Evolutionary conservation across 2,329 filamentous ascomycete genomes (phyloP).

Genomic region (Hypomyces perniciosus): DNA sequence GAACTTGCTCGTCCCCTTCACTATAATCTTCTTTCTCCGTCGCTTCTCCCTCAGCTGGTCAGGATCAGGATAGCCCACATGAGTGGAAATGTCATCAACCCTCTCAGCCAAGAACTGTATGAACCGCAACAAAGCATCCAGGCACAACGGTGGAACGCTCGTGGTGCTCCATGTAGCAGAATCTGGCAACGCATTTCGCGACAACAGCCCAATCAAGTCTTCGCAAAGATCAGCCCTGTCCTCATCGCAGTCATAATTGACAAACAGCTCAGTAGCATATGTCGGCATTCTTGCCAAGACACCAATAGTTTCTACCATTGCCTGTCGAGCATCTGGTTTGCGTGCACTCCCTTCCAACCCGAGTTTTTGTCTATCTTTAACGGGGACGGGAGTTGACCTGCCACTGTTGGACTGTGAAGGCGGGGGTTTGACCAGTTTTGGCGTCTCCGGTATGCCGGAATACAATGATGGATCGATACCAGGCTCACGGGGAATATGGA

Average conservation of each 20-base stretch:
- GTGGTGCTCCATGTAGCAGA: conserved; percentile 98
- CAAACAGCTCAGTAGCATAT: conserved; percentile 91
- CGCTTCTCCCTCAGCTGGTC: conserved; percentile 63
- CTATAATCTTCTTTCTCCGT: conserved; percentile 77
- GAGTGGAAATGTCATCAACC: conserved; percentile 61
- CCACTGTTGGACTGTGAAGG: conserved; percentile 72
- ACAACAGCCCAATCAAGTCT: conserved; percentile 88
- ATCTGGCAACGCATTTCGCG: conserved; percentile 91
- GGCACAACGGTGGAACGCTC: conserved; percentile 88
- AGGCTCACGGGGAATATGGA: conserved; percentile 85
- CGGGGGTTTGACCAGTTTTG: conserved; percentile 74
- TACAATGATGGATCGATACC: conserved; percentile 90
- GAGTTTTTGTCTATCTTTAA: conserved; percentile 87
- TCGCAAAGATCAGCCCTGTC: conserved; percentile 89
- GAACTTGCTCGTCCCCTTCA: conserved; percentile 82
- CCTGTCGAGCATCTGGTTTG: conserved; percentile 91
- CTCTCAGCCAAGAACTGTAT: conserved; percentile 89
- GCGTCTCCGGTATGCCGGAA: conserved; percentile 84
- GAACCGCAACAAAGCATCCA: conserved; percentile 86
- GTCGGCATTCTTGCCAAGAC: conserved; percentile 87
- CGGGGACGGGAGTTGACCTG: conserved; percentile 79
- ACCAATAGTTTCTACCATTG: conserved; percentile 96
- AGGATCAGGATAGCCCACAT: conserved; percentile 61
- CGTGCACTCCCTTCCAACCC: conserved; percentile 86
- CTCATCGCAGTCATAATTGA: conserved; percentile 96